Conservation (phyloP, 495 filamentous ascomycete genomes). For the Opeltia flavorubescens region DNA sequence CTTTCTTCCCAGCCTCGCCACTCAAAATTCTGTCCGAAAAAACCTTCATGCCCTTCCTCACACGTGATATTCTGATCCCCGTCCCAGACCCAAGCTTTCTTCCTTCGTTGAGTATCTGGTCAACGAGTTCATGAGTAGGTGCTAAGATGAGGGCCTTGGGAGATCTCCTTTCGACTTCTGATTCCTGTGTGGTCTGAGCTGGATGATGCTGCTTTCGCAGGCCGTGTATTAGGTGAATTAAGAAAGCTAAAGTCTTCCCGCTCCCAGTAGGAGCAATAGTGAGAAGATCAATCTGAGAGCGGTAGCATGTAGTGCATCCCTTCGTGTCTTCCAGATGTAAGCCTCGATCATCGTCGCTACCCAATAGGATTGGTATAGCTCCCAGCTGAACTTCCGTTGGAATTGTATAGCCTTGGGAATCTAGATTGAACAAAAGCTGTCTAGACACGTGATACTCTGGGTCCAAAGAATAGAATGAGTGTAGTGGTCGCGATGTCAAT, state of each 20-base stretch:
- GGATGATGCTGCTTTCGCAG: constrained; percentile 42
- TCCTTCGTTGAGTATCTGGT: constrained; percentile 86
- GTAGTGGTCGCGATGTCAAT: constrained; percentile 62
- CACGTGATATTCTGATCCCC: constrained; percentile 62
- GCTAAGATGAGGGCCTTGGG: constrained; percentile 65
- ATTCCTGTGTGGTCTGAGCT: constrained; percentile 23
- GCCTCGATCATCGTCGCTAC: constrained; percentile 15
- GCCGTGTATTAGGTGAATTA: constrained; percentile 71
- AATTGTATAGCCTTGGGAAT: constrained; percentile 63
- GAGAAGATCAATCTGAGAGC: constrained; percentile 45
- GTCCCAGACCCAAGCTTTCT: constrained; percentile 67
- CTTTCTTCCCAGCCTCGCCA: constrained; percentile 4
- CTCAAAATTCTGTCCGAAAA: constrained; percentile 23
- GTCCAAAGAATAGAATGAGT: constrained; percentile 59
- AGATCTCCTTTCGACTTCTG: constrained; percentile 24
- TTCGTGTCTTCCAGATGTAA: neutral
- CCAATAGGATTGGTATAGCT: constrained; percentile 63
- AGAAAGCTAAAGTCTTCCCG: constrained; percentile 89
- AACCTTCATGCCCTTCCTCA: constrained; percentile 73
- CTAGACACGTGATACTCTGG: constrained; percentile 53
- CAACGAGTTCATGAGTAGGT: constrained; percentile 82
- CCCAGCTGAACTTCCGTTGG: constrained; percentile 93
- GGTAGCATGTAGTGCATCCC: constrained; percentile 4
- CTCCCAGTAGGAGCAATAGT: constrained; percentile 89
- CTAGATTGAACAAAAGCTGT: constrained; percentile 64